Percentiles rank a stretch among this genome's conserved stretches.
These are phyloP conservation scores for Margaritispora aquatica DNA, from an alignment of 495 filamentous ascomycete genomes.

Conservation along the genomic window DNA sequence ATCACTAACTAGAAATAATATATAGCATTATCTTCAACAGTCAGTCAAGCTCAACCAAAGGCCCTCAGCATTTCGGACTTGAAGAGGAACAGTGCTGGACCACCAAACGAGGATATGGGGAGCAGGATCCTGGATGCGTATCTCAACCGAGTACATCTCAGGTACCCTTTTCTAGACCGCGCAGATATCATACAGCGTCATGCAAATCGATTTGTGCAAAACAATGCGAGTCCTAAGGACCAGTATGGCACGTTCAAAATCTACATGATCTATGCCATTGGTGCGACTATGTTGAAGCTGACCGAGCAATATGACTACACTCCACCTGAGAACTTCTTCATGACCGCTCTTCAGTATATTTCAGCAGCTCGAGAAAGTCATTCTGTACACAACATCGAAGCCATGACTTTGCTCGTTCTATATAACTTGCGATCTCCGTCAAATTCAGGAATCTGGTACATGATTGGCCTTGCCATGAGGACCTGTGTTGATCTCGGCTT, in stretches of 20 bases:
- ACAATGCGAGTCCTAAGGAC: conserved; percentile 33
- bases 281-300: conserved; percentile 41
- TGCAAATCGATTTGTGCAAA: conserved; percentile 36
- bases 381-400: conserved; percentile 47
- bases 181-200: conserved; percentile 39
- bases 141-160: conserved; percentile 37
- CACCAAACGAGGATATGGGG: conserved; percentile 44
- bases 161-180: conserved; percentile 47
- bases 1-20: background rate
- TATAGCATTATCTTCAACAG: conserved; percentile 27
- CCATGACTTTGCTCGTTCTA: conserved; percentile 48
- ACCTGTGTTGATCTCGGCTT: conserved; percentile 48
- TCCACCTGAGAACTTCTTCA: conserved; percentile 42
- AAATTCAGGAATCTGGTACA: conserved; percentile 51
- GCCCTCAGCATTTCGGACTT: conserved; percentile 33
- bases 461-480: conserved; percentile 50
- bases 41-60: conserved; percentile 27
- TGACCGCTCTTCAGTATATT: conserved; percentile 42
- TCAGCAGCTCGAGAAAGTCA: conserved; percentile 44
- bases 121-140: conserved; percentile 40
- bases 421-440: conserved; percentile 46
- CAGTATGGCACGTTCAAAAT: conserved; percentile 45
- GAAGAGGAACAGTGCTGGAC: conserved; percentile 37
- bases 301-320: conserved; percentile 41
- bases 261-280: conserved; percentile 48